Conservation (phyloP, 2,329 filamentous ascomycete genomes). For the Claviceps digitariae region DNA sequence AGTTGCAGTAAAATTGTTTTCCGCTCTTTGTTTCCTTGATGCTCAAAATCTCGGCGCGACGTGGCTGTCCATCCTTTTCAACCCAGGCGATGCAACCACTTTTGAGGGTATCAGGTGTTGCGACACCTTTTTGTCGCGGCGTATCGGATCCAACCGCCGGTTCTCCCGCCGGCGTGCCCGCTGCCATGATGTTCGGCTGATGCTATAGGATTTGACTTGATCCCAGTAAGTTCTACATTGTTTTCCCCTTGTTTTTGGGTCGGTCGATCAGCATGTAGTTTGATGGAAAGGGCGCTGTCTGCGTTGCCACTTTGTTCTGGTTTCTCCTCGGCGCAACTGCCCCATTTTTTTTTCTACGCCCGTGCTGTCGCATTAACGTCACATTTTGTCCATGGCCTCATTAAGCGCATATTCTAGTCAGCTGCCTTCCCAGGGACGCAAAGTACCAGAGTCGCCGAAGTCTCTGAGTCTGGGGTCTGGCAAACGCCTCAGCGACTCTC, state of each 20-base stretch:
- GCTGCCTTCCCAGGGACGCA: too few relatives aligned
- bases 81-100: slow-evolving; percentile 49
- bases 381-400: background rate
- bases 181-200: slow-evolving; percentile 35
- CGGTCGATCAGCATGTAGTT: background rate
- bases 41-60: slow-evolving; percentile 92
- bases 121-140: slow-evolving; percentile 59
- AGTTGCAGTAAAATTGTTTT: slow-evolving; percentile 89
- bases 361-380: background rate
- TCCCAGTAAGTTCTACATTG: background rate
- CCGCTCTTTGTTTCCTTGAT: slow-evolving; percentile 82
- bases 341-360: background rate
- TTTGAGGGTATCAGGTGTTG: slow-evolving; percentile 67
- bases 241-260: background rate
- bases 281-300: background rate
- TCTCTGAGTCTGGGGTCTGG: background rate
- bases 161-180: slow-evolving; percentile 35
- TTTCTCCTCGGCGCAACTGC: background rate
- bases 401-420: background rate
- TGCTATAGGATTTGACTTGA: background rate
- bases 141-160: slow-evolving; percentile 42
- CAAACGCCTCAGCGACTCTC: background rate
- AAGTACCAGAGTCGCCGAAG: too few relatives aligned
- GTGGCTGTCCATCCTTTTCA: slow-evolving; percentile 62
- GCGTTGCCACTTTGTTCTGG: background rate